These are phyloP conservation scores for Scutellaria barbata DNA, from an alignment of 257 asterid species.

Conservation along the genomic window DNA sequence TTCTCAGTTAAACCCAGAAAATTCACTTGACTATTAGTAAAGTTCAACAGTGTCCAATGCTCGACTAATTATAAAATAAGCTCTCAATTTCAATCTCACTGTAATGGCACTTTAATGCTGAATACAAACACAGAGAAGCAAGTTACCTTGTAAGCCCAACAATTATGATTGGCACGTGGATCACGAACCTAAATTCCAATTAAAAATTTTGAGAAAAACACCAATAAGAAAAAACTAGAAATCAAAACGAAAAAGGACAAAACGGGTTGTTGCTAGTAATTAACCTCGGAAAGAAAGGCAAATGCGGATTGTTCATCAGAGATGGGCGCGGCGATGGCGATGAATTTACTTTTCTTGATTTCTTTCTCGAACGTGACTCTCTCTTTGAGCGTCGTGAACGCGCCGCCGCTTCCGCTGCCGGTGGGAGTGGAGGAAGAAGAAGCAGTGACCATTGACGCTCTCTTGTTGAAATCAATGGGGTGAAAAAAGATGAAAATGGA, in stretches of 20 bases:
- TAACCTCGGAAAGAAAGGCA: constrained; percentile 77
- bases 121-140: not conserved
- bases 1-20: not conserved
- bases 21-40: not conserved
- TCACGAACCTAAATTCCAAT: constrained; percentile 63
- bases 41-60: constrained; percentile 21
- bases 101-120: not conserved
- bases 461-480: constrained; percentile 10
- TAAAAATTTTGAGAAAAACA: not conserved
- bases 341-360: constrained; percentile 88
- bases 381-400: constrained; percentile 72
- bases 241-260: not conserved
- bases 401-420: constrained; percentile 38
- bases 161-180: constrained; percentile 89
- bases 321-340: constrained; percentile 77
- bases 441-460: constrained; percentile 45
- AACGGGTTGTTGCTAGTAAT: not conserved
- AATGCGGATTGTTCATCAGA: constrained; percentile 74
- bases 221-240: not conserved
- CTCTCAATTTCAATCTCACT: too few species aligned
- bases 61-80: not conserved
- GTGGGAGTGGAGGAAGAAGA: constrained; percentile 36
- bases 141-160: constrained; percentile 94
- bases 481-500: constrained; percentile 21
- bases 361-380: constrained; percentile 64